A percentile compares a stretch with the other conserved stretches of the same genome.
Conservation (phyloP, 2,329 filamentous ascomycete species). For the Epichloe bromicola region DNA sequence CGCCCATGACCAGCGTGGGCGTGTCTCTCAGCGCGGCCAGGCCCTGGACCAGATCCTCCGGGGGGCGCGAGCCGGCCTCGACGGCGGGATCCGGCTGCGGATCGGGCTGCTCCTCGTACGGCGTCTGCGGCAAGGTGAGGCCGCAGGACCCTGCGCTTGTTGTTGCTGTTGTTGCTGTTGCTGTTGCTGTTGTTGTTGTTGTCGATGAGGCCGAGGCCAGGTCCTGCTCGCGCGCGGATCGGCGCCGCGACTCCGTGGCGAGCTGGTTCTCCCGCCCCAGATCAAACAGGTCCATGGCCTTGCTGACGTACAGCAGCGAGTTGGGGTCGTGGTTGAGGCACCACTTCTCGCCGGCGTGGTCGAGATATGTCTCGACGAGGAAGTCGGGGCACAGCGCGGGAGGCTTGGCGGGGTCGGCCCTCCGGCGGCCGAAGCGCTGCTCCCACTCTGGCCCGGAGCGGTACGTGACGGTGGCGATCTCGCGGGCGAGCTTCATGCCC, state of each 20-base stretch:
- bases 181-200: slow-evolving; percentile 12
- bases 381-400: slow-evolving; percentile 96
- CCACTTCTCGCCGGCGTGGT: slow-evolving; percentile 97
- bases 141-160: slow-evolving; percentile 40
- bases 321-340: slow-evolving; percentile 94
- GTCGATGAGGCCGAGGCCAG: slow-evolving; percentile 41
- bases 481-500: slow-evolving; percentile 93
- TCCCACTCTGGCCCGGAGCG: slow-evolving; percentile 96
- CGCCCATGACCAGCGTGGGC: slow-evolving; percentile 79
- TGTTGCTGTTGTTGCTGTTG: too few species aligned
- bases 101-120: slow-evolving; percentile 72
- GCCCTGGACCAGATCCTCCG: slow-evolving; percentile 67
- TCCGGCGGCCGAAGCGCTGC: slow-evolving; percentile 74
- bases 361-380: slow-evolving; percentile 93
- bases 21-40: slow-evolving; percentile 59
- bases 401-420: slow-evolving; percentile 74
- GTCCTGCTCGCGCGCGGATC: slow-evolving; percentile 45
- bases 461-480: slow-evolving; percentile 97
- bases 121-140: slow-evolving; percentile 67
- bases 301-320: slow-evolving; percentile 88
- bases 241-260: slow-evolving; percentile 46
- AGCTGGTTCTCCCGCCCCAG: slow-evolving; percentile 60
- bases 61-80: slow-evolving; percentile 35
- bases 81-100: slow-evolving; percentile 17
- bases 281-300: slow-evolving; percentile 98